phyloP scores from a whole-genome alignment of 257 asterid species.

The Prunella vulgaris region DNA sequence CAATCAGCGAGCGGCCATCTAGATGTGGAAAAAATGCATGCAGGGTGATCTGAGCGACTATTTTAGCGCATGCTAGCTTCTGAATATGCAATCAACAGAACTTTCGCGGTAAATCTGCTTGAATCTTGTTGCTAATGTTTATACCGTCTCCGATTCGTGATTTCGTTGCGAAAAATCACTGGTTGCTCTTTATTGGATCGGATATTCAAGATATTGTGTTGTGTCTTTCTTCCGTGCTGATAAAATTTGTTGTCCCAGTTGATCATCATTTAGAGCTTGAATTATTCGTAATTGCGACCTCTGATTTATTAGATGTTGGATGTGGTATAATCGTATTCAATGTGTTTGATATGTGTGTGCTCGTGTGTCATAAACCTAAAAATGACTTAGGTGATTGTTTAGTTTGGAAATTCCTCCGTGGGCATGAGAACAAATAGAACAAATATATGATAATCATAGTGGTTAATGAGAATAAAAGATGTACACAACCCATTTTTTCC shows the following conservation, averaged over 20 bases:
- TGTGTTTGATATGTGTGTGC: slow-evolving; percentile 11
- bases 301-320: neutral
- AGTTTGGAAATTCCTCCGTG: too few species aligned
- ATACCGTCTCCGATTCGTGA: neutral
- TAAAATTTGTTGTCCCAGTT: neutral
- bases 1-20: neutral
- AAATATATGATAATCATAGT: too few species aligned
- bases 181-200: neutral
- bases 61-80: neutral
- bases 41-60: neutral
- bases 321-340: neutral
- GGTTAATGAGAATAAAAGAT: too few species aligned
- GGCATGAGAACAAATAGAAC: too few species aligned
- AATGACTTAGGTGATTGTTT: neutral
- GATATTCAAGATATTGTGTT: neutral
- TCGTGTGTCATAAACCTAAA: neutral
- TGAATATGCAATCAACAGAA: slow-evolving; percentile 4
- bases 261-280: neutral
- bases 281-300: slow-evolving; percentile 1
- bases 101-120: slow-evolving; percentile 14
- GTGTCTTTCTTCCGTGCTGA: neutral
- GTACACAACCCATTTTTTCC: too few species aligned
- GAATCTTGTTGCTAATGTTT: neutral
- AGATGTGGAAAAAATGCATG: slow-evolving; percentile 11
- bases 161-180: neutral